Evolutionary conservation across 345 rosid genomes (phyloP).

Genomic region (Acer negundo): DNA sequence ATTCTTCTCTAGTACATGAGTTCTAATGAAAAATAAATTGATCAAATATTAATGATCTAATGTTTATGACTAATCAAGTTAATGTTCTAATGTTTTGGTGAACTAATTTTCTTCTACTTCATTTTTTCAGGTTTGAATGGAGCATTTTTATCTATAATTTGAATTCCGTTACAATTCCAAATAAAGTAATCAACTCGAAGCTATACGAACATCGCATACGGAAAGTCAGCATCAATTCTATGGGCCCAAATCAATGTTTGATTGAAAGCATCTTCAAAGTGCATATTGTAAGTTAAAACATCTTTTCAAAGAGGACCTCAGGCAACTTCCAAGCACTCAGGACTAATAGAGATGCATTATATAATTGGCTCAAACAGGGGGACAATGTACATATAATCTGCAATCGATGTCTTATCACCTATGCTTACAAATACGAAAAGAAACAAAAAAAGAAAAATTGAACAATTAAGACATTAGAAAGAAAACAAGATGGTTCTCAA

Average conservation of each 20-base stretch:
- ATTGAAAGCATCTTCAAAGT: neutral
- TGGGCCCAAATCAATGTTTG: neutral
- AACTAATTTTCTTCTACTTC: neutral
- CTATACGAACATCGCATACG: too few species aligned
- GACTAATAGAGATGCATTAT: constrained; percentile 1
- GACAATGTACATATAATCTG: neutral
- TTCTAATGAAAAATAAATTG: neutral
- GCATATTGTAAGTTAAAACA: neutral
- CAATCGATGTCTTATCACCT: neutral
- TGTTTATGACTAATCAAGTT: neutral
- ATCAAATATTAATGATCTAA: neutral
- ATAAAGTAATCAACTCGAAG: too few species aligned
- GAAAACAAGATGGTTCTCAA: neutral
- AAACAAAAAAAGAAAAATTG: neutral
- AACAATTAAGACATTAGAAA: neutral
- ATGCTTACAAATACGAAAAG: neutral
- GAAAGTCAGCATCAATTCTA: neutral
- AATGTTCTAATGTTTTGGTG: neutral
- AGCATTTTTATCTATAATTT: neutral
- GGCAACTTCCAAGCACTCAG: neutral
- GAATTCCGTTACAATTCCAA: neutral
- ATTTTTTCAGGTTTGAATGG: neutral
- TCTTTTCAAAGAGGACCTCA: neutral
- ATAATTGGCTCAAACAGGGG: neutral
- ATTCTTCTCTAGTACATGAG: neutral